These are phyloP conservation scores for Choanephora cucurbitarum DNA, from an alignment of 371 early-diverging fungal genomes.

Conservation along the genomic window DNA sequence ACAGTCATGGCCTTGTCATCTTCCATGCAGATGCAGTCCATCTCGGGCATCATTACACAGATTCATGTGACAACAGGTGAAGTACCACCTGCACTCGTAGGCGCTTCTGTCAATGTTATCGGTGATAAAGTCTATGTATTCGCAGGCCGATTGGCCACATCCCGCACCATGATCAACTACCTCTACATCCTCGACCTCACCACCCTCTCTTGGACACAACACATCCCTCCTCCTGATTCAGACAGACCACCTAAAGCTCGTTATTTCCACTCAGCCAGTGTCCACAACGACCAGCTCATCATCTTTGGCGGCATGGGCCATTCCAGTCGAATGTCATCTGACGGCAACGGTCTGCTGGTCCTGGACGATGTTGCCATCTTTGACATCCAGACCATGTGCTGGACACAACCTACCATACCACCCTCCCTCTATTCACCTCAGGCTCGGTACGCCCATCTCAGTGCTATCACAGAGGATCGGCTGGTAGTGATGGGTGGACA, in stretches of 20 bases:
- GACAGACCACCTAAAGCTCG: slow-evolving; percentile 56
- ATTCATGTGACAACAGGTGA: slow-evolving; percentile 68
- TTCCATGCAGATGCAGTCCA: slow-evolving; percentile 55
- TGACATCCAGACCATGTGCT: slow-evolving; percentile 64
- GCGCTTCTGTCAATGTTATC: slow-evolving; percentile 70
- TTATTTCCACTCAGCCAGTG: slow-evolving; percentile 77
- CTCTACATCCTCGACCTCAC: slow-evolving; percentile 66
- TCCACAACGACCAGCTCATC: slow-evolving; percentile 54
- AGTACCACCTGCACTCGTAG: slow-evolving; percentile 78
- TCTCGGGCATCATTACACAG: slow-evolving; percentile 70
- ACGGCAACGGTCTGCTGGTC: slow-evolving; percentile 45
- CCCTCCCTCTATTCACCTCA: slow-evolving; percentile 61
- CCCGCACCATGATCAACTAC: slow-evolving; percentile 68
- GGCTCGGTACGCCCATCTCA: slow-evolving; percentile 84
- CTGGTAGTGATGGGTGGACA: slow-evolving; percentile 83
- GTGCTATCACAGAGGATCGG: slow-evolving; percentile 58
- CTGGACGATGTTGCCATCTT: slow-evolving; percentile 75
- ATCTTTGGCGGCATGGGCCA: slow-evolving; percentile 69
- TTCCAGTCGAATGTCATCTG: slow-evolving; percentile 13
- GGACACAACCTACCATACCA: slow-evolving; percentile 56
- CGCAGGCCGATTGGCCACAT: slow-evolving; percentile 70
- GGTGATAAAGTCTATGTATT: slow-evolving; percentile 68
- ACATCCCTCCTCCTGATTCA: slow-evolving; percentile 41
- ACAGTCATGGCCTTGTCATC: slow-evolving; percentile 19
- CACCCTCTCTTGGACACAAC: slow-evolving; percentile 61